phyloP scores from a whole-genome alignment of 2,329 filamentous ascomycete genomes.

The Dactylonectria estremocensis region DNA sequence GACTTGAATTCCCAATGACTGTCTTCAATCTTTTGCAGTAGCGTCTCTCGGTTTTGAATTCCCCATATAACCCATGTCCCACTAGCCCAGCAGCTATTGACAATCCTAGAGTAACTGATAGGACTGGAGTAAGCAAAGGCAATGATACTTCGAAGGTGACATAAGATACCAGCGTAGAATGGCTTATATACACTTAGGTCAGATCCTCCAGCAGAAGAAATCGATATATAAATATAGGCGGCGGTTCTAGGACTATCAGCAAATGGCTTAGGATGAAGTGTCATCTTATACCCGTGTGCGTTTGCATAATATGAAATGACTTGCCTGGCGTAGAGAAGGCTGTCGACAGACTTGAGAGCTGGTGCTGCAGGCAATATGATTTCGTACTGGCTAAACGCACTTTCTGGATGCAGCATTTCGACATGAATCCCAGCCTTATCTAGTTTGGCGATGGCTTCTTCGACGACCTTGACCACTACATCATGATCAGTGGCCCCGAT shows the following conservation, averaged over 20 bases:
- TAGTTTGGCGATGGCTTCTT: slow-evolving; percentile 75
- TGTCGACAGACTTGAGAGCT: slow-evolving; percentile 79
- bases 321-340: slow-evolving; percentile 79
- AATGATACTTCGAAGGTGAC: slow-evolving; percentile 74
- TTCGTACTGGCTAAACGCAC: slow-evolving; percentile 82
- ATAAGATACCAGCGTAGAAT: slow-evolving; percentile 81
- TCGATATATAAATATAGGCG: slow-evolving; percentile 78
- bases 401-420: slow-evolving; percentile 83
- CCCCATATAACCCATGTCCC: slow-evolving; percentile 86
- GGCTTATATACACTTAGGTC: slow-evolving; percentile 65
- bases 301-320: slow-evolving; percentile 76
- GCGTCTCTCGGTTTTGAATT: slow-evolving; percentile 83
- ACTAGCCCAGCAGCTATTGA: slow-evolving; percentile 82
- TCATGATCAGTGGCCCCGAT: slow-evolving; percentile 74
- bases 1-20: slow-evolving; percentile 85
- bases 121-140: slow-evolving; percentile 79
- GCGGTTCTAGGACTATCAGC: slow-evolving; percentile 72
- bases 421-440: slow-evolving; percentile 74
- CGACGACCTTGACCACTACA: slow-evolving; percentile 70
- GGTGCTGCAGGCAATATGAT: slow-evolving; percentile 76
- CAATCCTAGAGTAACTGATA: slow-evolving; percentile 77
- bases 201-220: slow-evolving; percentile 63
- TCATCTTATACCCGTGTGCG: slow-evolving; percentile 74
- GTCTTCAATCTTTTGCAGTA: slow-evolving; percentile 75
- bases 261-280: slow-evolving; percentile 81